phyloP scores from a whole-genome alignment of 2,329 filamentous ascomycete genomes.

The Phaeosphaeriaceae sp. region DNA sequence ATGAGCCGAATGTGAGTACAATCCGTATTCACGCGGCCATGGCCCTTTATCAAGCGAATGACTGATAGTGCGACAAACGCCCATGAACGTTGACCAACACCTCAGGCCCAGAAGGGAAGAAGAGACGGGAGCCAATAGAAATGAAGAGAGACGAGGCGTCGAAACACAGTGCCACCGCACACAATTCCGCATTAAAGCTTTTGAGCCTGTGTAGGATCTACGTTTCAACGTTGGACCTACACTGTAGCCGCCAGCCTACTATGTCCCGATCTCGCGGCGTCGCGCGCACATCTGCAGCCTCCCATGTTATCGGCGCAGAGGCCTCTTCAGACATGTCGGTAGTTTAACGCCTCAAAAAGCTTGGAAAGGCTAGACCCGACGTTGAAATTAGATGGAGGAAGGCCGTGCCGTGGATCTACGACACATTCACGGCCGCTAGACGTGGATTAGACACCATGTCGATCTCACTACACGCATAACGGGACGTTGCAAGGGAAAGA shows the following conservation, averaged over 20 bases:
- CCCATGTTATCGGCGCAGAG: slow-evolving; percentile 17
- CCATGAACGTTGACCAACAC: slow-evolving; percentile 22
- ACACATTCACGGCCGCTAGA: slow-evolving; percentile 31
- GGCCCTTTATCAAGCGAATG: slow-evolving; percentile 40
- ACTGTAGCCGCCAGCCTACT: slow-evolving; percentile 44
- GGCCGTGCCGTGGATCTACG: slow-evolving; percentile 31
- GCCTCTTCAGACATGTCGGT: slow-evolving; percentile 8
- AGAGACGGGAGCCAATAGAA: slow-evolving; percentile 44
- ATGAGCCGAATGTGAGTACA: slow-evolving; percentile 20
- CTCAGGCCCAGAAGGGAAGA: slow-evolving; percentile 29
- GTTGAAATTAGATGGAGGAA: slow-evolving; percentile 14
- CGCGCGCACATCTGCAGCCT: slow-evolving; percentile 31
- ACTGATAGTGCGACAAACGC: slow-evolving; percentile 40
- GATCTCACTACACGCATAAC: slow-evolving; percentile 17
- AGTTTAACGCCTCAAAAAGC: slow-evolving; percentile 18
- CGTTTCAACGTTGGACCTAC: slow-evolving; percentile 44
- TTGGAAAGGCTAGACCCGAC: slow-evolving; percentile 20
- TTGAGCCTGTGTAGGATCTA: slow-evolving; percentile 42
- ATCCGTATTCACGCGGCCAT: slow-evolving; percentile 22
- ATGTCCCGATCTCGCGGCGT: slow-evolving; percentile 33
- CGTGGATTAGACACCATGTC: slow-evolving; percentile 22
- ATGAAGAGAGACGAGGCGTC: slow-evolving; percentile 25
- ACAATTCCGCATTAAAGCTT: slow-evolving; percentile 41
- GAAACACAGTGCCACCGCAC: slow-evolving; percentile 46
- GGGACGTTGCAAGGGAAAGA: slow-evolving; percentile 21